Evolutionary conservation across 2,329 filamentous ascomycete species (phyloP).

Genomic region (Thielaviopsis euricoi): DNA sequence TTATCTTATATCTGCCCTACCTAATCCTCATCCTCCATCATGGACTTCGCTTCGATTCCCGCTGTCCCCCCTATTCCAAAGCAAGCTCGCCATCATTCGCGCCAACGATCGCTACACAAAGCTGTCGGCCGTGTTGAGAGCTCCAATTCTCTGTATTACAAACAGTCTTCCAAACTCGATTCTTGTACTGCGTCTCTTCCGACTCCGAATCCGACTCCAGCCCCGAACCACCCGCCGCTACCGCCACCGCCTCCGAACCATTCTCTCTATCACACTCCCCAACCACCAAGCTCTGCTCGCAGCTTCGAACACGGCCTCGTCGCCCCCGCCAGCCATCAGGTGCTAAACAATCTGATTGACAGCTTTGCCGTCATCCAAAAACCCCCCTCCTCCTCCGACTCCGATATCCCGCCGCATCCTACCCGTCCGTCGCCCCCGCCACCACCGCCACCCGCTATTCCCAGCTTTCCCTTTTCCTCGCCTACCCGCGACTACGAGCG

Average conservation of each 20-base stretch:
- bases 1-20: too few relatives aligned
- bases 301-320: neutral
- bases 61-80: slow-evolving; percentile 13
- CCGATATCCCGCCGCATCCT: neutral
- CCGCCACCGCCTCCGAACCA: neutral
- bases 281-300: neutral
- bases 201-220: too few relatives aligned
- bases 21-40: slow-evolving; percentile 4
- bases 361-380: slow-evolving; percentile 11
- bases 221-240: neutral
- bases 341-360: slow-evolving; percentile 10
- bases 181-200: too few relatives aligned
- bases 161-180: neutral
- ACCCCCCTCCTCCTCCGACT: neutral
- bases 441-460: slow-evolving; percentile 1
- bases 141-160: slow-evolving; percentile 1
- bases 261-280: neutral
- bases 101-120: slow-evolving; percentile 12
- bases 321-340: slow-evolving; percentile 8
- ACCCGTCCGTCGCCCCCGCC: slow-evolving; percentile 6
- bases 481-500: slow-evolving; percentile 1
- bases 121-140: slow-evolving; percentile 5
- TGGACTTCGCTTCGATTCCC: slow-evolving; percentile 10
- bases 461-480: neutral
- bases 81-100: slow-evolving; percentile 12